A percentile compares a stretch with the other conserved stretches of the same genome.
Evolutionary conservation across 345 rosid genomes (phyloP).

Genomic region (Aethionema arabicum): DNA sequence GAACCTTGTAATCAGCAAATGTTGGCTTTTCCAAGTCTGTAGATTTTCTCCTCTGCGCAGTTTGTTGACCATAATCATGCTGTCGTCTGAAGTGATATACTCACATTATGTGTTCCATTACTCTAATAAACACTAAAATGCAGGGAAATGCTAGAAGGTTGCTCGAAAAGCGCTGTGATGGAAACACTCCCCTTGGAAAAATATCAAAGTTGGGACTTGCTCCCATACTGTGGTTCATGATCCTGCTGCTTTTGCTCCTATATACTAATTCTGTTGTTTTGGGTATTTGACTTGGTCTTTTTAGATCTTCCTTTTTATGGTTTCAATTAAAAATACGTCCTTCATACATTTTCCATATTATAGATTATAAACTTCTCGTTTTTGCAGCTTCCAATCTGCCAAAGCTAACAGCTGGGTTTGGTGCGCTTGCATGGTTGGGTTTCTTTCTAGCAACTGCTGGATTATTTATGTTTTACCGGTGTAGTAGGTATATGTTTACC

Average conservation of each 20-base stretch:
- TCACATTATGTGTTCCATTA: not conserved
- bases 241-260: conserved; percentile 58
- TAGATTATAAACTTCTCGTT: conserved; percentile 16
- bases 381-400: conserved; percentile 76
- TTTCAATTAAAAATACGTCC: too few relatives aligned
- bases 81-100: conserved; percentile 3
- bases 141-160: conserved; percentile 95
- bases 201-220: conserved; percentile 91
- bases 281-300: conserved; percentile 50
- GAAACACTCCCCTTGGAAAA: conserved; percentile 63
- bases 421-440: conserved; percentile 84
- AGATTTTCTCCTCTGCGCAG: not conserved
- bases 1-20: too few relatives aligned
- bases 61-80: not conserved
- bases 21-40: conserved; percentile 1
- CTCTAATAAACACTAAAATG: conserved; percentile 18
- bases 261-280: conserved; percentile 71
- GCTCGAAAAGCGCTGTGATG: conserved; percentile 81
- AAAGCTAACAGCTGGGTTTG: conserved; percentile 68
- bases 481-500: conserved; percentile 70
- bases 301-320: conserved; percentile 5
- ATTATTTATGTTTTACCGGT: conserved; percentile 76
- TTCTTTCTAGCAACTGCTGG: conserved; percentile 72
- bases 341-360: conserved; percentile 12
- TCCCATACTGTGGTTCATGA: conserved; percentile 69